These are phyloP conservation scores for Diplodia seriata DNA, from an alignment of 2,329 filamentous ascomycete species.

Conservation along the genomic window DNA sequence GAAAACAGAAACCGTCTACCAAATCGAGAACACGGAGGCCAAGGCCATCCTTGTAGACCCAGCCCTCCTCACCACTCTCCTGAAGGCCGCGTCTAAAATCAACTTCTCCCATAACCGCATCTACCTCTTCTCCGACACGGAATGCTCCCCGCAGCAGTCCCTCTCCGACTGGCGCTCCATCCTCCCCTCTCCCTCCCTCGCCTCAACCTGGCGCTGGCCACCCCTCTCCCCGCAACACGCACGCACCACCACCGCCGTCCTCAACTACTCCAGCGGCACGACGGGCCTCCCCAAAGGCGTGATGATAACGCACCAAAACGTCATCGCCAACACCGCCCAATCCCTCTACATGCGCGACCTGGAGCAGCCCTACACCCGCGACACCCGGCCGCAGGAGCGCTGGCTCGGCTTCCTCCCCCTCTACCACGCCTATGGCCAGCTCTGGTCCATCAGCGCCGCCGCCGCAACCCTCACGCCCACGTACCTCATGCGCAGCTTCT, in stretches of 20 bases:
- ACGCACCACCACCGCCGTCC: slow-evolving; percentile 38
- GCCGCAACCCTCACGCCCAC: slow-evolving; percentile 44
- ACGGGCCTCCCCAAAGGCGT: slow-evolving; percentile 56
- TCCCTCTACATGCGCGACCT: slow-evolving; percentile 50
- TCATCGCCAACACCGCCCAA: slow-evolving; percentile 50
- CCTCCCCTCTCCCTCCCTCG: slow-evolving; percentile 47
- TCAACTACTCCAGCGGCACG: slow-evolving; percentile 48
- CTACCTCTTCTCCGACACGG: slow-evolving; percentile 58
- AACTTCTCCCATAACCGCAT: slow-evolving; percentile 53
- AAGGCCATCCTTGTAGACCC: slow-evolving; percentile 60
- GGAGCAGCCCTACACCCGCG: slow-evolving; percentile 39
- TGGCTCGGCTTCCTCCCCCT: slow-evolving; percentile 48
- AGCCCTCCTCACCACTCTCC: slow-evolving; percentile 51
- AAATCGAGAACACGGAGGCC: slow-evolving; percentile 60
- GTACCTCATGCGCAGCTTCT: slow-evolving; percentile 51
- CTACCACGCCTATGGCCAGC: slow-evolving; percentile 50
- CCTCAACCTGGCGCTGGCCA: slow-evolving; percentile 53
- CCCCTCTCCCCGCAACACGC: slow-evolving; percentile 48
- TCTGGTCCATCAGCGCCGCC: slow-evolving; percentile 50
- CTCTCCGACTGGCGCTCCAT: slow-evolving; percentile 55
- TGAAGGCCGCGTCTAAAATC: slow-evolving; percentile 53
- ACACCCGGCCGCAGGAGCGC: slow-evolving; percentile 39
- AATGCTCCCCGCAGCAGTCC: slow-evolving; percentile 42
- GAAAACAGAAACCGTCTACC: slow-evolving; percentile 57
- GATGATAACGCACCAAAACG: slow-evolving; percentile 53